A percentile compares a stretch with the other conserved stretches of the same genome.
phyloP scores from a whole-genome alignment of 1,284 basidiomycete species.

The Leccinum brunneo-olivaceum region DNA sequence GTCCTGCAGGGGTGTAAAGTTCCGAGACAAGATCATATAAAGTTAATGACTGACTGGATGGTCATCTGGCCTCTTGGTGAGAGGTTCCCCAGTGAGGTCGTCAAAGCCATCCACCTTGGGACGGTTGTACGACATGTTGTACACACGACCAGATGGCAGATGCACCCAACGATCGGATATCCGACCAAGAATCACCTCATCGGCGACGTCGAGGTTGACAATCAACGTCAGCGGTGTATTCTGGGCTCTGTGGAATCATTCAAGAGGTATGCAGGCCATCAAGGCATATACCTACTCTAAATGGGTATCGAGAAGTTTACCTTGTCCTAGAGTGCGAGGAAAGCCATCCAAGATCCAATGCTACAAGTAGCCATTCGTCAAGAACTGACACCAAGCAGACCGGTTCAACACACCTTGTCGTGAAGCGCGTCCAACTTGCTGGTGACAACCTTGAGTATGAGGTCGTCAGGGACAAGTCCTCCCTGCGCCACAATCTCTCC shows the following conservation, averaged over 20 bases:
- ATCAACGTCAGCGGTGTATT: conserved; percentile 73
- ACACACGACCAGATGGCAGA: conserved; percentile 86
- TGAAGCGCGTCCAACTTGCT: conserved; percentile 63
- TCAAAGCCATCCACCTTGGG: conserved; percentile 84
- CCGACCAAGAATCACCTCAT: conserved; percentile 82
- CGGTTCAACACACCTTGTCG: conserved; percentile 46
- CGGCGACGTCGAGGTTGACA: conserved; percentile 88
- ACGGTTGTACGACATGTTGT: conserved; percentile 88
- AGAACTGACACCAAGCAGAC: not conserved
- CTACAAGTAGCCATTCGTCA: conserved; percentile 32
- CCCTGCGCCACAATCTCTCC: conserved; percentile 73
- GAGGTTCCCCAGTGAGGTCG: conserved; percentile 87
- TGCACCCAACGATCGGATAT: conserved; percentile 96
- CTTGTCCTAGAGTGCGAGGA: conserved; percentile 89
- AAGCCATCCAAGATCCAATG: conserved; percentile 97
- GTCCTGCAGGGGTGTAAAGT: conserved; percentile 45
- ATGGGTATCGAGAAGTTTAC: conserved; percentile 74
- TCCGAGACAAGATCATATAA: not conserved
- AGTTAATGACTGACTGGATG: conserved; percentile 61
- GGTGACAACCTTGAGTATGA: conserved; percentile 71
- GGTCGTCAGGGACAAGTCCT: conserved; percentile 68
- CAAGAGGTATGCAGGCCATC: not conserved
- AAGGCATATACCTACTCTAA: conserved; percentile 44
- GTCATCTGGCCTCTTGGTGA: conserved; percentile 88
- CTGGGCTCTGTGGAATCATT: conserved; percentile 38